phyloP scores from a whole-genome alignment of 768 basidiomycete species.

The Nidula microcarpa region DNA sequence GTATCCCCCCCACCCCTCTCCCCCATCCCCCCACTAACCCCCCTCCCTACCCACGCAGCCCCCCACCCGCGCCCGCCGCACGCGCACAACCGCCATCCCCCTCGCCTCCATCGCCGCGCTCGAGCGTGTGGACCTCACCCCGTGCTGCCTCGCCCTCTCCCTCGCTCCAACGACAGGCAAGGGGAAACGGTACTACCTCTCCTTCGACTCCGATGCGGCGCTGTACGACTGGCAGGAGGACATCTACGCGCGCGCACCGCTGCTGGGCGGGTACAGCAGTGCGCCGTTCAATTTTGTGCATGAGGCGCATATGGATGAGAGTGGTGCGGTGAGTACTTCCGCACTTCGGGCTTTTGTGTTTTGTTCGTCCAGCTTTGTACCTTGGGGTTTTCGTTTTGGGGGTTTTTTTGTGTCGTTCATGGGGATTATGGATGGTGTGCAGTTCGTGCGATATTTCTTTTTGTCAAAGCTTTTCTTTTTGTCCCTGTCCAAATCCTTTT shows the following conservation, averaged over 20 bases:
- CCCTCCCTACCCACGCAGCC: slow-evolving; percentile 12
- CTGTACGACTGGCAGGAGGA: slow-evolving; percentile 47
- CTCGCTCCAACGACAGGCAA: neutral
- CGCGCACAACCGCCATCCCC: slow-evolving; percentile 20
- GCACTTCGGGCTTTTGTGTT: neutral
- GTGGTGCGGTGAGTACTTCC: neutral
- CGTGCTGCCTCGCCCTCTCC: slow-evolving; percentile 27
- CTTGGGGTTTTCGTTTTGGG: neutral
- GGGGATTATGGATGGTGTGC: no score
- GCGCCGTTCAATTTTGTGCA: slow-evolving; percentile 35
- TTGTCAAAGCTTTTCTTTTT: no score
- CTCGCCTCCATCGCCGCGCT: slow-evolving; percentile 31
- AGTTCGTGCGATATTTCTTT: no score
- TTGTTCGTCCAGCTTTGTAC: neutral
- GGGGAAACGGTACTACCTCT: slow-evolving; percentile 28
- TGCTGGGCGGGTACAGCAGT: slow-evolving; percentile 24
- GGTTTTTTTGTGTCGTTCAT: neutral
- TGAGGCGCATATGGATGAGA: slow-evolving; percentile 34
- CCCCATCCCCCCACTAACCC: slow-evolving; percentile 6
- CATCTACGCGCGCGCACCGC: slow-evolving; percentile 34
- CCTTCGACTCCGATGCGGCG: slow-evolving; percentile 33
- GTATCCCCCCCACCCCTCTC: slow-evolving; percentile 3
- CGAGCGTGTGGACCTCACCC: slow-evolving; percentile 33
- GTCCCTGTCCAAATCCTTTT: no score
- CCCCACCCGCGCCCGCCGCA: slow-evolving; percentile 5